These are phyloP conservation scores for Pseudogymnoascus sp. DNA, from an alignment of 2,329 filamentous ascomycete species.

Conservation along the genomic window DNA sequence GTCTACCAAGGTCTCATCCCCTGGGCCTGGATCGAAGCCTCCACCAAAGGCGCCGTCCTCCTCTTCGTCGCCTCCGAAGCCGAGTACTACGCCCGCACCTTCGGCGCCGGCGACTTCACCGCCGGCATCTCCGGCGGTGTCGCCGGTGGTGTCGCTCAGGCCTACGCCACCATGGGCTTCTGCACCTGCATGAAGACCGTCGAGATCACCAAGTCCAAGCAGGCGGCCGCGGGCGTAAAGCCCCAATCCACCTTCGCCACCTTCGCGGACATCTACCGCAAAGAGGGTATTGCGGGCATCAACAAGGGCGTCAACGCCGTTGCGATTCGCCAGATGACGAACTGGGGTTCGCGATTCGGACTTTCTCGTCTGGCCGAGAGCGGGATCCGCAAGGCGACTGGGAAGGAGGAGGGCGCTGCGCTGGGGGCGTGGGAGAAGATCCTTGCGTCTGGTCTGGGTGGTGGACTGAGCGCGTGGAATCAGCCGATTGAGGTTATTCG, in stretches of 20 bases:
- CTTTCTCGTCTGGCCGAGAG: conserved; percentile 85
- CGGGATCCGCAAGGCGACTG: conserved; percentile 69
- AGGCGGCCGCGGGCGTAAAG: conserved; percentile 73
- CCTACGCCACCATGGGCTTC: conserved; percentile 99
- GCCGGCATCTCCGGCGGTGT: conserved; percentile 88
- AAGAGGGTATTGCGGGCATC: conserved; percentile 89
- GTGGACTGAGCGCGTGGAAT: conserved; percentile 96
- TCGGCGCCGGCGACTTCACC: conserved; percentile 79
- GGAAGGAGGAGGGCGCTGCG: conserved; percentile 74
- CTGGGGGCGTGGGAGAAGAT: conserved; percentile 81
- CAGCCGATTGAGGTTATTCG: conserved; percentile 99
- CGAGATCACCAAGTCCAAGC: conserved; percentile 98
- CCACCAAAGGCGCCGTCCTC: conserved; percentile 96
- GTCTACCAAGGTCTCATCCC: conserved; percentile 99
- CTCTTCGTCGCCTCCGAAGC: conserved; percentile 98
- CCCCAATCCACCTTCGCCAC: conserved; percentile 87
- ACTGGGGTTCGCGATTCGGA: conserved; percentile 96
- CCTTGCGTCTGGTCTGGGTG: conserved; percentile 74
- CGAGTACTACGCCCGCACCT: conserved; percentile 82
- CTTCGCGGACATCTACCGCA: conserved; percentile 94
- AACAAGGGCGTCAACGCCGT: conserved; percentile 99
- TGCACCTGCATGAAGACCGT: conserved; percentile 99
- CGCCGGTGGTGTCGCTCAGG: conserved; percentile 89
- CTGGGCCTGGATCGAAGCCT: conserved; percentile 99
- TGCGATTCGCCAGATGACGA: conserved; percentile 97